phyloP scores from a whole-genome alignment of 306 rosid species.

The Lupinus albus region DNA sequence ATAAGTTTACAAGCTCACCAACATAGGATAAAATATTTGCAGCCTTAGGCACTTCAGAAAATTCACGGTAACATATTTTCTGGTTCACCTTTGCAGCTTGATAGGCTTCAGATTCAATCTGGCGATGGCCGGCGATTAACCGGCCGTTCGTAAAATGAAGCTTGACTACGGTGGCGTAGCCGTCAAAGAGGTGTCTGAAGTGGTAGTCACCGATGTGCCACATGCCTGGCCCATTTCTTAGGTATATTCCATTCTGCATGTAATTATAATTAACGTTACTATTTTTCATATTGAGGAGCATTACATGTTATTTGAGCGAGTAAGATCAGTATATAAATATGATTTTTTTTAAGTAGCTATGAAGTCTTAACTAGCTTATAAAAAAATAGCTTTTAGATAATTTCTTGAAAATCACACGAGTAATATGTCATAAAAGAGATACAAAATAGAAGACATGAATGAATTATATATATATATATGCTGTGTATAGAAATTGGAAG shows the following conservation, averaged over 20 bases:
- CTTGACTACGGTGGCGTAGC: constrained; percentile 79
- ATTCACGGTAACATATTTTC: constrained; percentile 83
- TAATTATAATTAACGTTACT: not conserved
- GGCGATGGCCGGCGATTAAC: constrained; percentile 73
- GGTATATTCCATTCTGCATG: constrained; percentile 94
- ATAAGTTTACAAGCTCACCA: constrained; percentile 73
- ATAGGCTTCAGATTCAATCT: constrained; percentile 76
- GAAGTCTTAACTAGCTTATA: no score
- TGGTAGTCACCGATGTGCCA: constrained; percentile 86
- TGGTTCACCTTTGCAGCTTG: constrained; percentile 70
- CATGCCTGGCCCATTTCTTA: constrained; percentile 91
- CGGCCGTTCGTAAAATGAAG: constrained; percentile 65
- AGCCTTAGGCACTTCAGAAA: constrained; percentile 81
- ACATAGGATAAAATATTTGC: constrained; percentile 66
- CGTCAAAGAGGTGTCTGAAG: constrained; percentile 93
- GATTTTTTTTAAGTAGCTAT: no score
- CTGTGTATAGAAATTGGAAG: no score
- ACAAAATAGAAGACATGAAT: no score
- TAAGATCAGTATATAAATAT: no score
- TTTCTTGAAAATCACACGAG: not conserved
- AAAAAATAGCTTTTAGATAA: not conserved
- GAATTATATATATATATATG: no score
- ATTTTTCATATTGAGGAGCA: no score
- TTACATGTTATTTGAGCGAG: no score
- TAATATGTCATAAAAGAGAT: not conserved